phyloP scores from a whole-genome alignment of 441 rosid genomes.

The Populus trichocarpa region DNA sequence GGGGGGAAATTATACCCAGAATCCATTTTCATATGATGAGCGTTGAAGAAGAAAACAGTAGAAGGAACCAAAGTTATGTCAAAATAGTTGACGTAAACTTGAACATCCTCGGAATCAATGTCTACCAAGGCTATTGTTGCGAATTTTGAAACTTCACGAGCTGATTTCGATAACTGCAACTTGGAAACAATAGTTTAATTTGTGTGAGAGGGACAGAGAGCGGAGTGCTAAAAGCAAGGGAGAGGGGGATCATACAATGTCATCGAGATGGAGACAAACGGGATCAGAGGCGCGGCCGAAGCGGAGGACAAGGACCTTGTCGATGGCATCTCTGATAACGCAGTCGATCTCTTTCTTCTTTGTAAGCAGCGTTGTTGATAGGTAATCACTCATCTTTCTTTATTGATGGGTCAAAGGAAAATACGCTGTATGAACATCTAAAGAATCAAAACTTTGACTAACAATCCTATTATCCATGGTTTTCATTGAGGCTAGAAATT shows the following conservation, averaged over 20 bases:
- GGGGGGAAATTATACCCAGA: conserved; percentile 45
- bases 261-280: conserved; percentile 70
- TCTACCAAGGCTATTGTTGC: conserved; percentile 61
- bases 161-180: conserved; percentile 53
- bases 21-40: conserved; percentile 94
- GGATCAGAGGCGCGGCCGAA: conserved; percentile 65
- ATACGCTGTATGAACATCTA: too few relatives aligned
- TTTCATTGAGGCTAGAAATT: too few relatives aligned
- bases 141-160: conserved; percentile 52
- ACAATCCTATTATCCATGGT: not conserved
- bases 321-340: conserved; percentile 67
- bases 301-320: conserved; percentile 83
- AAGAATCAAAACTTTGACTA: too few relatives aligned
- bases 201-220: not conserved
- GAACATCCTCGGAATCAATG: conserved; percentile 65
- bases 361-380: conserved; percentile 35
- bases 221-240: not conserved
- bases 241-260: conserved; percentile 37
- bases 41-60: conserved; percentile 83
- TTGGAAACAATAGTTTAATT: not conserved
- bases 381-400: conserved; percentile 40
- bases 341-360: conserved; percentile 71
- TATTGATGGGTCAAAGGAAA: not conserved
- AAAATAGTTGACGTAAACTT: conserved; percentile 80
- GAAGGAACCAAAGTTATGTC: conserved; percentile 71